phyloP scores from a whole-genome alignment of 2,329 filamentous ascomycete genomes.

The Rutstroemia sp. region DNA sequence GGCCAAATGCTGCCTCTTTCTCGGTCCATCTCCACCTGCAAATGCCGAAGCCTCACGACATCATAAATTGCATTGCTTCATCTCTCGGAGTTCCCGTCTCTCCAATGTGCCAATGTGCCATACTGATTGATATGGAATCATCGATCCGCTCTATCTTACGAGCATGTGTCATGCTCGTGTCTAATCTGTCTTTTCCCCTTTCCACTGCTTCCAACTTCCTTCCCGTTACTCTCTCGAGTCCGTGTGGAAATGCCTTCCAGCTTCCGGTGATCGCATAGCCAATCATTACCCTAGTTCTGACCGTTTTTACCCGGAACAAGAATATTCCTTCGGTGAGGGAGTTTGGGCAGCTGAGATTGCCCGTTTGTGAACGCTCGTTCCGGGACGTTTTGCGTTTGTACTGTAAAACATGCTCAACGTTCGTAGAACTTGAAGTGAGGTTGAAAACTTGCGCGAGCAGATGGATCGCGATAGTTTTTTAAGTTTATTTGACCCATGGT shows the following conservation, averaged over 20 bases:
- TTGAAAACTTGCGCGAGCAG: not conserved
- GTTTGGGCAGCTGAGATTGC: no score
- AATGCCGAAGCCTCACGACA: not conserved
- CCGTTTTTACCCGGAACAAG: conserved; percentile 5
- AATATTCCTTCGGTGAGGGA: not conserved
- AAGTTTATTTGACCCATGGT: conserved; percentile 21
- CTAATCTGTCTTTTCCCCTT: not conserved
- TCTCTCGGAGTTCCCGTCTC: not conserved
- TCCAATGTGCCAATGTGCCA: not conserved
- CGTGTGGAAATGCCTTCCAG: conserved; percentile 9
- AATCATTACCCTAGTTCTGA: conserved; percentile 7
- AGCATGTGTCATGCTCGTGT: not conserved
- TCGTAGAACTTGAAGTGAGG: not conserved
- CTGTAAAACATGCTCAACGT: not conserved
- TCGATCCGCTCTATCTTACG: not conserved
- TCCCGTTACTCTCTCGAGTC: not conserved
- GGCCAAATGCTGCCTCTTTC: no score
- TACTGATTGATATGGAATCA: not conserved
- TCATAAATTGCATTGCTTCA: not conserved
- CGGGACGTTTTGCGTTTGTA: not conserved
- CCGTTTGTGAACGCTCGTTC: not conserved
- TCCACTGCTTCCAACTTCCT: not conserved
- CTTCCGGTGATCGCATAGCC: not conserved
- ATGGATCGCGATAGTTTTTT: conserved; percentile 6
- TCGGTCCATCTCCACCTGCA: not conserved